Base-by-base conservation (phyloP, 345 rosid species). In the Eucalyptus rudis region DNA sequence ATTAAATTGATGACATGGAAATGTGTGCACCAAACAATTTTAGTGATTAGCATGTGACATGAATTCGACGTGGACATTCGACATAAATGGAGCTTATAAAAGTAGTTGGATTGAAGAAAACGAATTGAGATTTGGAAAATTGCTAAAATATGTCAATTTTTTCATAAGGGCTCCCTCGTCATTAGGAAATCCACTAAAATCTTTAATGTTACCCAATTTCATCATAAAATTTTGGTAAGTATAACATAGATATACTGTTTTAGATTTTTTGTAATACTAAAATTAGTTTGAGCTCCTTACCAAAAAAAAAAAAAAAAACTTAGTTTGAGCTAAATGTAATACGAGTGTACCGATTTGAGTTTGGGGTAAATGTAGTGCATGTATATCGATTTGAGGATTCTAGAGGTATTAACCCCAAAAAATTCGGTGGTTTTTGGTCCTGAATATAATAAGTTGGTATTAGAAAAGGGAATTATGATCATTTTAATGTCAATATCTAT, bases 21-120 rank as follows among this genome's bases (percentile, higher is more conserved):
- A 14, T 10, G 4, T 5, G 5, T 0, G 22, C 0, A 1, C 13
- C 13, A 68, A 17, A 5, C 7, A 17, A 33, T 43, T 33, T 5
- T 0, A 5, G 24, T 8, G 44, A 1, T 68, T 20, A 33, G 24
- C 2, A 0, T 17, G 24, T 10, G 44, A 68, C 24, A 36, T 68
- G 81, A 36, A 33, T 33, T 10, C 13, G 1, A 16, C 3, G 24
- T 17, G 43, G 22, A 68, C 20, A 16, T 33, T 33, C 13, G 6
- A 68, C 12, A 17, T 17, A 66, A 64, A 66, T 66, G 12, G 79
- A 19, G 6, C 76, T 66, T 3, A 4, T 17, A 68, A 33, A 68
- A 5, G 6, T 5, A 68, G 10, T 16, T 7, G 43, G 13, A 68
- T 33, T 33, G 13, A 9, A 68, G 25, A 17, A 19, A 9, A 33